Conservation (phyloP, 108 stramenopile genomes). For the Fragilaria crotonensis region DNA sequence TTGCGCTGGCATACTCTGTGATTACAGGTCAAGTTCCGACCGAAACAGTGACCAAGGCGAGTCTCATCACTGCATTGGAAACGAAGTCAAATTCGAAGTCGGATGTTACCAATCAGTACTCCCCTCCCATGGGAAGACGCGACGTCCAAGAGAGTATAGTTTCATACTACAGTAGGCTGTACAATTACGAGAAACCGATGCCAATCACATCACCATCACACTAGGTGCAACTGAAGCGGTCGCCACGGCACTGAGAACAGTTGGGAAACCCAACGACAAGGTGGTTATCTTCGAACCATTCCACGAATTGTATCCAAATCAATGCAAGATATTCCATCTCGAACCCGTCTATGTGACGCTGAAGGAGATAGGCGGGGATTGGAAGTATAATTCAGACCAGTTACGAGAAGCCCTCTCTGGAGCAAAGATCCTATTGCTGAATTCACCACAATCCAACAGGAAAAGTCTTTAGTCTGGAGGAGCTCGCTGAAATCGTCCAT, state of each 20-base stretch:
- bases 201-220: conserved; percentile 54
- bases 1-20: conserved; percentile 49
- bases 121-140: conserved; percentile 54
- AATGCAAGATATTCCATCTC: conserved; percentile 58
- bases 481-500: conserved; percentile 60
- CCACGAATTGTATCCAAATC: conserved; percentile 66
- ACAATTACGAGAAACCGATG: conserved; percentile 34
- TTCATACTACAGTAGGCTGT: conserved; percentile 46
- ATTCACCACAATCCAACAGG: conserved; percentile 97
- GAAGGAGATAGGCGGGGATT: conserved; percentile 10
- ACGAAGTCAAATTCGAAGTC: not conserved
- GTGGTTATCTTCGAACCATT: conserved; percentile 68
- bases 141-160: conserved; percentile 46
- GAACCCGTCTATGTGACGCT: conserved; percentile 49
- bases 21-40: conserved; percentile 28
- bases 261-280: conserved; percentile 58
- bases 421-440: conserved; percentile 68
- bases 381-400: conserved; percentile 47
- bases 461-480: conserved; percentile 68
- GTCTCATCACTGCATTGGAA: not conserved
- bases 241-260: conserved; percentile 50
- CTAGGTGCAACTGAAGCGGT: conserved; percentile 68
- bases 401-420: conserved; percentile 37
- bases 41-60: not conserved
- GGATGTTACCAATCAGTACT: conserved; percentile 68